Conservation (phyloP, 1,284 basidiomycete species). For the Melampsora larici-populina region DNA sequence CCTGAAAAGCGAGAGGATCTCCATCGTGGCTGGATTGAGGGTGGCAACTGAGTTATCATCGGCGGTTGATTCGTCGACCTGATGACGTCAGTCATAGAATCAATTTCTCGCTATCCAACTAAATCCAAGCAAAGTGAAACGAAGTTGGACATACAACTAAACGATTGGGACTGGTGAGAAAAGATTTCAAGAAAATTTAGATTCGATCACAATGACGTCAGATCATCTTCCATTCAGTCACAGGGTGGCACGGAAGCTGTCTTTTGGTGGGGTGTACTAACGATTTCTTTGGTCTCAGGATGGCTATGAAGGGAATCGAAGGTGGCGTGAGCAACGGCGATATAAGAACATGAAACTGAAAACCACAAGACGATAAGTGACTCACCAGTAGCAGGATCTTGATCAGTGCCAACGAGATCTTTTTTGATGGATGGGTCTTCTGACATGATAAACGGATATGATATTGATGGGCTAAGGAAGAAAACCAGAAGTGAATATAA, state of each 20-base stretch:
- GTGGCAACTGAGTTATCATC: constrained; percentile 70
- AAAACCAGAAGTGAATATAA: neutral
- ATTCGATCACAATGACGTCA: neutral
- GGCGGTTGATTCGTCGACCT: constrained; percentile 53
- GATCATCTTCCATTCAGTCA: neutral
- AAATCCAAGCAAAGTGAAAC: neutral
- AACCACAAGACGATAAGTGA: neutral
- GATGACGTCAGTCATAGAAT: neutral
- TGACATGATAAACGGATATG: constrained; percentile 10
- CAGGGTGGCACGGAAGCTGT: too few species aligned
- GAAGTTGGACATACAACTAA: constrained; percentile 23
- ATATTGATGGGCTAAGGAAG: neutral
- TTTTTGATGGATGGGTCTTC: constrained; percentile 42
- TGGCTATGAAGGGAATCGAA: constrained; percentile 7
- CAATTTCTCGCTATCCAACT: neutral
- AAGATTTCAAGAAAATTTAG: constrained; percentile 2
- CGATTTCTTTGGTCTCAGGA: constrained; percentile 42
- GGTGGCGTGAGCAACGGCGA: neutral
- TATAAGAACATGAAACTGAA: neutral
- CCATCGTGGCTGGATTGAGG: constrained; percentile 94
- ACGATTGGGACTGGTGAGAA: constrained; percentile 32
- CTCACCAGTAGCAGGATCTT: constrained; percentile 40
- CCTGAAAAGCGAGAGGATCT: constrained; percentile 85
- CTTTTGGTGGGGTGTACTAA: constrained; percentile 9
- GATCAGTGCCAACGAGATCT: constrained; percentile 25